Percentiles rank a stretch among this genome's conserved stretches.
Evolutionary conservation across 805 yeast genomes (phyloP).

Genomic region (Candida yuanshanica): DNA sequence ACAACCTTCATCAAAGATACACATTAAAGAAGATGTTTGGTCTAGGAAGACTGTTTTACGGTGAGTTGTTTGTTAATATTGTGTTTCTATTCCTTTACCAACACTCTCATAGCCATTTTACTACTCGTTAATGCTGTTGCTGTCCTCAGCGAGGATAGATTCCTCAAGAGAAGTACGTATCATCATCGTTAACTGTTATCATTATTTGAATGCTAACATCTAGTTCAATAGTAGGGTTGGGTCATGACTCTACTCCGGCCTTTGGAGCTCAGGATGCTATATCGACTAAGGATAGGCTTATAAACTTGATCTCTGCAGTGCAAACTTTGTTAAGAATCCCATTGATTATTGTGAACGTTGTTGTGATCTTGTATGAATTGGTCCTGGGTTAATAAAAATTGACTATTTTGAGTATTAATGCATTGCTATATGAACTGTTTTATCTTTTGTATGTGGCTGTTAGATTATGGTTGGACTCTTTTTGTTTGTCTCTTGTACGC

Average conservation of each 20-base stretch:
- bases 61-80: constrained; percentile 14
- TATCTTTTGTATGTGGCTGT: no score
- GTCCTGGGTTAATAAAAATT: constrained; percentile 58
- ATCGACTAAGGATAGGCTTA: constrained; percentile 51
- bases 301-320: constrained; percentile 65
- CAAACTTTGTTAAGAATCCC: constrained; percentile 75
- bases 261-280: constrained; percentile 40
- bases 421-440: no score
- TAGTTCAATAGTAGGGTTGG: constrained; percentile 44
- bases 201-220: no score
- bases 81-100: constrained; percentile 2
- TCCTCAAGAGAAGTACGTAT: constrained; percentile 54
- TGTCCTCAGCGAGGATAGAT: constrained; percentile 74
- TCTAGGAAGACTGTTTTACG: constrained; percentile 52
- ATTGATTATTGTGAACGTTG: constrained; percentile 57
- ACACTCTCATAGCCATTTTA: constrained; percentile 28
- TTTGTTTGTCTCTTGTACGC: no score
- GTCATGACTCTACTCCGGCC: constrained; percentile 31
- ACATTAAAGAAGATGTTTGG: constrained; percentile 60
- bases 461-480: no score
- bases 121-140: constrained; percentile 70
- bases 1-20: no score
- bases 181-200: no score
- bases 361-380: constrained; percentile 66
- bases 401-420: no score